Conservation (phyloP, 306 rosid genomes). For the Lathyrus aphaca region DNA sequence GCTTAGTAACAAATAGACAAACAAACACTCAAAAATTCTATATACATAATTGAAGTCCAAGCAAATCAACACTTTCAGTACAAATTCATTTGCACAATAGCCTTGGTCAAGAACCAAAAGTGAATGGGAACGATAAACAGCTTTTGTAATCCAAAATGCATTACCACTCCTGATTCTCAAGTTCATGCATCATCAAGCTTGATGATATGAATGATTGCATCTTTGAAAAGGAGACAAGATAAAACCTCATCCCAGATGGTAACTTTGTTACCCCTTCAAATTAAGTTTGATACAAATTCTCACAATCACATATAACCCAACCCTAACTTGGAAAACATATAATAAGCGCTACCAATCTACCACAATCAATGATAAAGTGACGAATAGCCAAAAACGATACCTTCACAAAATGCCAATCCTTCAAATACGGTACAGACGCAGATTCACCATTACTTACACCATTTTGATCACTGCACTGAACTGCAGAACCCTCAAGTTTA, state of each 20-base stretch:
- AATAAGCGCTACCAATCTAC: neutral
- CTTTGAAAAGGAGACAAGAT: neutral
- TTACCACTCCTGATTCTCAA: constrained; percentile 1
- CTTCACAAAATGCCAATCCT: constrained; percentile 99
- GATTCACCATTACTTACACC: constrained; percentile 36
- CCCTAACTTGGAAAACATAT: neutral
- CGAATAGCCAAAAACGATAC: constrained; percentile 40
- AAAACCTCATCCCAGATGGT: neutral
- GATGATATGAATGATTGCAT: constrained; percentile 4
- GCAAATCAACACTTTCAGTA: constrained; percentile 14
- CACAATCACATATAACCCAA: neutral
- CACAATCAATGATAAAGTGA: constrained; percentile 9
- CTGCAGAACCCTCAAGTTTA: constrained; percentile 39
- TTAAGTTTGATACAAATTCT: neutral
- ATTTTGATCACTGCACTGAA: constrained; percentile 38
- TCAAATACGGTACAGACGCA: constrained; percentile 66
- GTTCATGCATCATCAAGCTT: constrained; percentile 14
- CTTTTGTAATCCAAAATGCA: constrained; percentile 17
- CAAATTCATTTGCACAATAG: constrained; percentile 16
- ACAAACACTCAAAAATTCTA: neutral
- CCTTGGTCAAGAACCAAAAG: constrained; percentile 1
- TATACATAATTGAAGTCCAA: neutral
- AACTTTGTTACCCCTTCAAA: neutral
- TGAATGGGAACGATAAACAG: constrained; percentile 4
- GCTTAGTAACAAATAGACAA: constrained; percentile 23